Base-by-base conservation (phyloP, 176 grass and related monocot genomes). In the Zea luxurians region DNA sequence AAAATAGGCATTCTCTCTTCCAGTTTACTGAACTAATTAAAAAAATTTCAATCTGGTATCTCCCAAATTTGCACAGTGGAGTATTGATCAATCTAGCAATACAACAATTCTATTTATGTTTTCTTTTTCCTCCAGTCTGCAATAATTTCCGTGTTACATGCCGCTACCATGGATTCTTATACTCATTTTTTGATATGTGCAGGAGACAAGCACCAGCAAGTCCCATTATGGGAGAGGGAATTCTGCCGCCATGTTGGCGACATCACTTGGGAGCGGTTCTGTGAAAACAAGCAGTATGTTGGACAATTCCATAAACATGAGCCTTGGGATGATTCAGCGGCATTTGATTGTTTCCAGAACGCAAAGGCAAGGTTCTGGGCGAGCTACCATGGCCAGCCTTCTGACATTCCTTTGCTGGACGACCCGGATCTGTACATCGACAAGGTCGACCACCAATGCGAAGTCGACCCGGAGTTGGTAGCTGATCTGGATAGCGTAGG, bases 141-240 rank as follows among this genome's bases (percentile, higher is more conserved):
- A 35, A 57, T 43, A 60, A 18, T 57, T 62, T 34, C 27, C 41
- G 0, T 4, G 8, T 59, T 37, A 43, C 34, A 17, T 37, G 49
- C 15, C 38, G 38, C 6, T 42, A 58, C 67, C 21, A 37, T 83
- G 44, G 74, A 68, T 68, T 68, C 70, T 79, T 47, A 67, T 46
- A 50, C 35, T 60, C 35, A 5, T 18, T 44, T 50, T 81, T 81
- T 76, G 2, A 37, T 83, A 68, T 73, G 49, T 41, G 11, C 65
- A 87, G 84, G 50, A 49, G 18, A 83, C 11, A 17, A 43, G 9
- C 1, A 80, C 8, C 65, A 13, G 37, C 68, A 66, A 61, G 58
- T 81, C 61, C 88, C 84, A 38, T 71, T 90, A 69, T 90, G 88
- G 88, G 80, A 90, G 75, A 90, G 73, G 65, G 85, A 87, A 63